These are phyloP conservation scores for Kodamaea restingae DNA, from an alignment of 805 yeast genomes.

Conservation along the genomic window DNA sequence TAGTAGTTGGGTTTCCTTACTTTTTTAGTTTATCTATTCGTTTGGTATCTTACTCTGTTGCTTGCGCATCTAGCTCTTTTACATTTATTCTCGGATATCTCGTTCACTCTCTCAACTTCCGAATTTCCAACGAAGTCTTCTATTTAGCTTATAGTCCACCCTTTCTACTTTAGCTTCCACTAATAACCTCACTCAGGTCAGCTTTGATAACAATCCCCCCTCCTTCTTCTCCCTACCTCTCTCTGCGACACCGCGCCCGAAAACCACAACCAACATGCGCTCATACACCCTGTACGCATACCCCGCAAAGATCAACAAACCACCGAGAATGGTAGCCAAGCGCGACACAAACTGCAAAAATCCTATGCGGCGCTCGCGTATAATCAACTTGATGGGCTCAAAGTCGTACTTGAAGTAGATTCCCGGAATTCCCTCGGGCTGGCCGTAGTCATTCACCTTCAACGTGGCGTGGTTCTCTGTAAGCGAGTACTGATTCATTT, in stretches of 20 bases:
- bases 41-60: too few relatives aligned
- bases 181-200: too few relatives aligned
- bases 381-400: constrained; percentile 73
- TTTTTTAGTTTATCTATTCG: too few relatives aligned
- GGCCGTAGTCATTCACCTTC: constrained; percentile 12
- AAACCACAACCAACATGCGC: constrained; percentile 42
- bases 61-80: too few relatives aligned
- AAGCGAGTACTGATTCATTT: constrained; percentile 83
- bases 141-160: too few relatives aligned
- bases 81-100: too few relatives aligned
- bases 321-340: constrained; percentile 78
- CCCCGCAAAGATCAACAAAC: constrained; percentile 64
- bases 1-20: too few relatives aligned
- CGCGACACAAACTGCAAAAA: constrained; percentile 76
- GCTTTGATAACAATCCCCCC: constrained; percentile 26
- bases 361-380: constrained; percentile 69
- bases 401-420: constrained; percentile 80
- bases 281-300: constrained; percentile 62
- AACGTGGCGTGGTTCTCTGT: constrained; percentile 44
- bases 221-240: constrained; percentile 44
- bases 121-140: too few relatives aligned
- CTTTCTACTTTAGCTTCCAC: too few relatives aligned
- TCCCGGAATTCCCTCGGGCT: constrained; percentile 56
- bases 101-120: too few relatives aligned
- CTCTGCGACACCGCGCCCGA: constrained; percentile 55